Evolutionary conservation across 805 yeast genomes (phyloP).

Genomic region (Pachysolen tannophilus): DNA sequence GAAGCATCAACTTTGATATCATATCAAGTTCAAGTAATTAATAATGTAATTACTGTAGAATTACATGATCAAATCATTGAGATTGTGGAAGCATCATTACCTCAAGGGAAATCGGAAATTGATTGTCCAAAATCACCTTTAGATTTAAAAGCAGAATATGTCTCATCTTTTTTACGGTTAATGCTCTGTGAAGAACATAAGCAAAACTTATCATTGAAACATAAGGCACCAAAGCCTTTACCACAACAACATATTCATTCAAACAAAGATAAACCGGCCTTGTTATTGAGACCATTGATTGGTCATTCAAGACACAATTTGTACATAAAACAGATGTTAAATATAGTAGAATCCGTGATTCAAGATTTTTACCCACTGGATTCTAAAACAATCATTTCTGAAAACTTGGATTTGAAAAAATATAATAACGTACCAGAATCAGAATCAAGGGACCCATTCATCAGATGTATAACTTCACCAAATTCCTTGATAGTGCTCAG

Average conservation of each 20-base stretch:
- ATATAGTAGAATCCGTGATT: constrained; percentile 13
- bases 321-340: constrained; percentile 27
- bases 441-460: constrained; percentile 24
- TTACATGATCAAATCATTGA: constrained; percentile 61
- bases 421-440: constrained; percentile 16
- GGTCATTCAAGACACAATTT: constrained; percentile 52
- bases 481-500: constrained; percentile 17
- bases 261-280: constrained; percentile 26
- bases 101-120: constrained; percentile 23
- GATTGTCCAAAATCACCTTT: constrained; percentile 21
- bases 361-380: constrained; percentile 2
- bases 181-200: constrained; percentile 55
- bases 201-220: constrained; percentile 32
- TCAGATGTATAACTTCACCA: constrained; percentile 32
- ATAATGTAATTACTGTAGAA: constrained; percentile 58
- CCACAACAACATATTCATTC: constrained; percentile 19
- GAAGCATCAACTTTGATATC: constrained; percentile 69
- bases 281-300: constrained; percentile 47
- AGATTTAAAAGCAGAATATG: constrained; percentile 39
- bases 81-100: constrained; percentile 50
- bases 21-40: constrained; percentile 58
- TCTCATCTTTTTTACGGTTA: constrained; percentile 45
- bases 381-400: neutral
- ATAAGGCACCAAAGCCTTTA: constrained; percentile 38
- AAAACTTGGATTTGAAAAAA: neutral